Percentiles rank a stretch among this genome's conserved stretches.
Conservation (phyloP, 257 asterid genomes). For the Knoxia roxburghii region DNA sequence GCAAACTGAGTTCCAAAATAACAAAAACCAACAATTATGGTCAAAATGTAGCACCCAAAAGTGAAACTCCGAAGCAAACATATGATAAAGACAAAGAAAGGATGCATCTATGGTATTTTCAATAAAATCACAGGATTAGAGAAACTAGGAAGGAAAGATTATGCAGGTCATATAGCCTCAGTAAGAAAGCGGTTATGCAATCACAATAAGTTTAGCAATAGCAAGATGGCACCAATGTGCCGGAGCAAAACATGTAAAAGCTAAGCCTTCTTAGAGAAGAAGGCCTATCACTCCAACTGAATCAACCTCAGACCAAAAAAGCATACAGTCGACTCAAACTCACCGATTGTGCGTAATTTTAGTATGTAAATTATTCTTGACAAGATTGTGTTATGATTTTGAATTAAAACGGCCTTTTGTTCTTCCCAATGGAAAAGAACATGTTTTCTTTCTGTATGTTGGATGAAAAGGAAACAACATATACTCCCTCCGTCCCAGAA, state of each 20-base stretch:
- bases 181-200: too few species aligned
- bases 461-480: too few species aligned
- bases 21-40: neutral
- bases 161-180: neutral
- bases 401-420: neutral
- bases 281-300: neutral
- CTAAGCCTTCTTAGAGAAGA: neutral
- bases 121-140: neutral
- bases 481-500: too few species aligned
- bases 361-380: neutral
- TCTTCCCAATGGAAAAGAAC: neutral
- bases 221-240: neutral
- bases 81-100: neutral
- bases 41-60: neutral
- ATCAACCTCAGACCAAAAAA: neutral
- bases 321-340: neutral
- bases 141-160: neutral
- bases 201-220: too few species aligned
- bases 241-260: neutral
- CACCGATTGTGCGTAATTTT: neutral
- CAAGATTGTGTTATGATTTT: neutral
- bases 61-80: neutral
- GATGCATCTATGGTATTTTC: neutral
- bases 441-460: too few species aligned
- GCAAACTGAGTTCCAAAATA: neutral